A percentile compares a stretch with the other conserved stretches of the same genome.
phyloP scores from a whole-genome alignment of 2,329 filamentous ascomycete genomes.

The Paecilomyces formosus region DNA sequence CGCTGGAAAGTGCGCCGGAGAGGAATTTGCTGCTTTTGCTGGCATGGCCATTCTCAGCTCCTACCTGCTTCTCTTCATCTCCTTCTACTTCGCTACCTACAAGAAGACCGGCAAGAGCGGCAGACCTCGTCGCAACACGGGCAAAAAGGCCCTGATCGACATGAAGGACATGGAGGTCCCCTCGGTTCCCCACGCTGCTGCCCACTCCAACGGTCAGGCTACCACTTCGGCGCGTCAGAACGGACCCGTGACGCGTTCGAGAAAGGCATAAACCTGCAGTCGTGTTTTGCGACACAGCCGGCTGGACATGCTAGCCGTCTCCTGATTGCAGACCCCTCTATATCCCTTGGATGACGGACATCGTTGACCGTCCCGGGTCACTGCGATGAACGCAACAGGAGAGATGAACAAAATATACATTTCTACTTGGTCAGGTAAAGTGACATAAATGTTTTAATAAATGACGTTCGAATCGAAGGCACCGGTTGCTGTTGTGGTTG shows the following conservation, averaged over 20 bases:
- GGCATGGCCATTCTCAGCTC: constrained; percentile 89
- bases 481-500: not conserved
- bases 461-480: not conserved
- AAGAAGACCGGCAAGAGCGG: constrained; percentile 53
- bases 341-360: not conserved
- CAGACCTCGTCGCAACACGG: constrained; percentile 49
- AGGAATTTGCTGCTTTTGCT: constrained; percentile 91
- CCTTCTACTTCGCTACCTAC: constrained; percentile 96
- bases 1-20: constrained; percentile 77
- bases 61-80: constrained; percentile 97
- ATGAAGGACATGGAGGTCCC: constrained; percentile 67
- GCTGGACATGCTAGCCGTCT: not conserved
- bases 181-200: constrained; percentile 20
- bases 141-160: constrained; percentile 78
- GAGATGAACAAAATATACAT: not conserved
- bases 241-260: constrained; percentile 38
- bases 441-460: not conserved
- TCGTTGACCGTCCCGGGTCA: not conserved
- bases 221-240: constrained; percentile 32
- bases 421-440: not conserved
- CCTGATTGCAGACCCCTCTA: not conserved
- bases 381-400: not conserved
- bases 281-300: not conserved
- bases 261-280: constrained; percentile 34
- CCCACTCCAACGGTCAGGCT: constrained; percentile 23